Conservation (phyloP, 345 rosid genomes). For the Rhizophora mangle region DNA sequence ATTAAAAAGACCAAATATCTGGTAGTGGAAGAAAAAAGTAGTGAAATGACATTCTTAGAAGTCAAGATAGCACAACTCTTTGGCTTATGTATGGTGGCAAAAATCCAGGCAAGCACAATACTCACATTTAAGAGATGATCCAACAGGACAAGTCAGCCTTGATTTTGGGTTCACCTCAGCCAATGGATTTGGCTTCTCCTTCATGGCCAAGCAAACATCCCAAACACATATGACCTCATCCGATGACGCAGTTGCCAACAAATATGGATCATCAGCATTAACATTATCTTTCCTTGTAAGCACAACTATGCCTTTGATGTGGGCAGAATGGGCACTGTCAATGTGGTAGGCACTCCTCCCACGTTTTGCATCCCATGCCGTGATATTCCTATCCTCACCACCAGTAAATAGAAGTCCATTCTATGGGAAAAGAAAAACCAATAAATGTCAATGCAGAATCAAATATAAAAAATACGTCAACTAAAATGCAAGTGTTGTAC, state of each 20-base stretch:
- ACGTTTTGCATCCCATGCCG: constrained; percentile 80
- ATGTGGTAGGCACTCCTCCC: constrained; percentile 76
- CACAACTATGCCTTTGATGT: constrained; percentile 83
- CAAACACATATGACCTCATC: constrained; percentile 72
- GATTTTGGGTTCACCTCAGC: constrained; percentile 81
- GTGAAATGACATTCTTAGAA: too few species aligned
- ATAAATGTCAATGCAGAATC: not conserved
- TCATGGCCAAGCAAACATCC: too few species aligned
- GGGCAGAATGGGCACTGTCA: constrained; percentile 71
- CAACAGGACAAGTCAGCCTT: constrained; percentile 91
- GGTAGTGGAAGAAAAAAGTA: too few species aligned
- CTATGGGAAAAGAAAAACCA: constrained; percentile 30
- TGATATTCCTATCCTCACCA: constrained; percentile 78
- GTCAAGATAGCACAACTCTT: too few species aligned
- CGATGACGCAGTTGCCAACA: constrained; percentile 80
- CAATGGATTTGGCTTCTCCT: constrained; percentile 14
- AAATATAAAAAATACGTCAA: too few species aligned
- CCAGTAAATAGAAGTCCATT: constrained; percentile 67
- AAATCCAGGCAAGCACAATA: not conserved
- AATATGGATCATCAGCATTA: constrained; percentile 56
- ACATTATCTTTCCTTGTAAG: constrained; percentile 43
- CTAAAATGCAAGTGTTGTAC: too few species aligned
- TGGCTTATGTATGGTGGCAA: too few species aligned
- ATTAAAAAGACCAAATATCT: too few species aligned
- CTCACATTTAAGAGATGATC: constrained; percentile 31